Base-by-base conservation (phyloP, 2,329 filamentous ascomycete genomes). In the Cryphonectria carpinicola region DNA sequence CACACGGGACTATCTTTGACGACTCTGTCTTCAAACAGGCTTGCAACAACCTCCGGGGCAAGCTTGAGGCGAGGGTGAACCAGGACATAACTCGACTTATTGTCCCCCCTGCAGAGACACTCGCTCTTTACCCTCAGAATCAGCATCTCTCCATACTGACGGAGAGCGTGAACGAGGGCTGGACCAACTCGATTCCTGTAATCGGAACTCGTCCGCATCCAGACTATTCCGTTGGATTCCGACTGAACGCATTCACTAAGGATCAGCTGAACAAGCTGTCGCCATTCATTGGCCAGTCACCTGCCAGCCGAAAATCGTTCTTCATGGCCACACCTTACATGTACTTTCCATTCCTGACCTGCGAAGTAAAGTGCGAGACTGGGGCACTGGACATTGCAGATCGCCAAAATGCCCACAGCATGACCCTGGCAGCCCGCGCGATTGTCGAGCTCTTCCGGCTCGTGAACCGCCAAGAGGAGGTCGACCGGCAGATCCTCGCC, bases 91-190 rank as follows among this genome's bases (percentile, higher is more conserved):
- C 74, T 54, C 74, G 41, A 39, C 68, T 80, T 14, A 77, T 81
- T 60, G 76, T 81, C 60, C 80, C 79, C 61, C 81, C 80, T 22
- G 79, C 77, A 0, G 72, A 82, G 68, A 72, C 52, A 35, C 74
- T 83, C 4, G 74, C 74, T 13, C 76, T 68, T 39, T 74, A 70
- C 63, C 76, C 77, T 17, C 74, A 73, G 11, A 77, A 69, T 14
- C 39, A 14, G 32, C 66, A 80, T 72, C 75, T 81, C 22, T 65
- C 77, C 35, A 17, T 4, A 72, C 71, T 85, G 14, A 76, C 75
- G 37, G 81, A 85, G 73, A 82, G 80, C 71, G 76, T 81, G 56
- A 82, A 84, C 73, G 78, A 84, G 76, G 76, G 77, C 68, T 85
- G 82, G 82, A 79, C 79, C 66, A 81, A 80, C 72, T 79, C 79